A percentile compares a stretch with the other conserved stretches of the same genome.
Conservation (phyloP, 805 yeast genomes). For the Candida gorgasii region DNA sequence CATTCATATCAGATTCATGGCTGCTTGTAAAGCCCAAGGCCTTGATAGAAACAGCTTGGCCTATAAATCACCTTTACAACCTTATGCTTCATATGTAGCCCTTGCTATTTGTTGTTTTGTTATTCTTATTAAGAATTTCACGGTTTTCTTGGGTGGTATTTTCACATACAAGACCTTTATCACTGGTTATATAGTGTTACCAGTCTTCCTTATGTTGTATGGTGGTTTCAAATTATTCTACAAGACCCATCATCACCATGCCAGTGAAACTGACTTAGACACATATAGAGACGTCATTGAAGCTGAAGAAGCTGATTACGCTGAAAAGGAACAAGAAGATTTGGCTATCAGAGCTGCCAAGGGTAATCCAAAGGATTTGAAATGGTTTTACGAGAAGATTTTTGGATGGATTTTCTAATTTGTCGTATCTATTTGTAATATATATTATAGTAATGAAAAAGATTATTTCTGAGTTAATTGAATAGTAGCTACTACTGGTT, state of each 20-base stretch:
- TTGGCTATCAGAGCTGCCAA: constrained; percentile 41
- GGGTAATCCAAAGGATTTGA: constrained; percentile 42
- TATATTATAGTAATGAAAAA: constrained; percentile 2
- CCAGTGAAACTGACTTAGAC: constrained; percentile 61
- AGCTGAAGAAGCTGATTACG: constrained; percentile 48
- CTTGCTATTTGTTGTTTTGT: constrained; percentile 54
- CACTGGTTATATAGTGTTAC: constrained; percentile 77
- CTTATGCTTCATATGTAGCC: constrained; percentile 65
- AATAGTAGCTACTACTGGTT: constrained; percentile 35
- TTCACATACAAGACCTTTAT: constrained; percentile 68
- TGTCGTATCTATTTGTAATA: background rate
- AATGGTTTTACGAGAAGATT: constrained; percentile 50
- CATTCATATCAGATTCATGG: constrained; percentile 65
- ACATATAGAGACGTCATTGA: constrained; percentile 59
- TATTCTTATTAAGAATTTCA: constrained; percentile 67
- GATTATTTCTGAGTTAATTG: constrained; percentile 2
- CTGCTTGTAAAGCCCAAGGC: constrained; percentile 69
- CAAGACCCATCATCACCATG: constrained; percentile 49
- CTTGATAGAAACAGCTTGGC: constrained; percentile 54
- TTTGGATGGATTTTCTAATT: constrained; percentile 50
- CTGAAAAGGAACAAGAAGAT: constrained; percentile 32
- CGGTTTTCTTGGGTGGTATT: constrained; percentile 59
- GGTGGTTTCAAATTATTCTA: constrained; percentile 60
- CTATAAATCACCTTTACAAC: constrained; percentile 67
- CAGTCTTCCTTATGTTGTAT: constrained; percentile 56